Conservation (phyloP, 345 rosid species). For the Brassica cretica region DNA sequence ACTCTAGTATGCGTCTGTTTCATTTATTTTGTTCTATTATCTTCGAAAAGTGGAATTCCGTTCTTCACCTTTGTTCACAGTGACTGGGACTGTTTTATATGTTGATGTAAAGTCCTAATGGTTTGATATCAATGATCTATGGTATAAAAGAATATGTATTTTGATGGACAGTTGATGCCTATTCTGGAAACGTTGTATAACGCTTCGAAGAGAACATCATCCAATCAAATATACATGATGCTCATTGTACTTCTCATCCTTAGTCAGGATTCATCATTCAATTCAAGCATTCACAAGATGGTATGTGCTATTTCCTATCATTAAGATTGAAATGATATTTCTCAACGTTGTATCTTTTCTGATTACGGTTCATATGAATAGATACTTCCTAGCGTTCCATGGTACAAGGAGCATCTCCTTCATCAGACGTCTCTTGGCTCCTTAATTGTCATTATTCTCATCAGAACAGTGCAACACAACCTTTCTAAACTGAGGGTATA, state of each 20-base stretch:
- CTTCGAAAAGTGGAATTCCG: neutral
- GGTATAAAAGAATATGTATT: neutral
- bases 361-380: slow-evolving; percentile 40
- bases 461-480: slow-evolving; percentile 95
- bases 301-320: slow-evolving; percentile 44
- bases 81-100: neutral
- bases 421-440: slow-evolving; percentile 97
- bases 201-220: slow-evolving; percentile 79
- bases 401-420: slow-evolving; percentile 97
- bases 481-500: slow-evolving; percentile 97
- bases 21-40: neutral
- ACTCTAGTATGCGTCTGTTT: slow-evolving; percentile 16
- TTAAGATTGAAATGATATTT: slow-evolving; percentile 7
- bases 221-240: slow-evolving; percentile 96
- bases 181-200: slow-evolving; percentile 87
- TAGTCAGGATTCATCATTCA: slow-evolving; percentile 96
- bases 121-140: slow-evolving; percentile 10
- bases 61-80: slow-evolving; percentile 5
- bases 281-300: slow-evolving; percentile 91
- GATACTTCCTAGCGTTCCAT: slow-evolving; percentile 84
- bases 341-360: slow-evolving; percentile 15
- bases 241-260: slow-evolving; percentile 95
- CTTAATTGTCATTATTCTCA: slow-evolving; percentile 79
- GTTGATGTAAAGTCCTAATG: slow-evolving; percentile 14
- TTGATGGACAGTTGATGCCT: slow-evolving; percentile 78